Conservation (phyloP, 805 yeast genomes). For the Wickerhamomyces chambardii region DNA sequence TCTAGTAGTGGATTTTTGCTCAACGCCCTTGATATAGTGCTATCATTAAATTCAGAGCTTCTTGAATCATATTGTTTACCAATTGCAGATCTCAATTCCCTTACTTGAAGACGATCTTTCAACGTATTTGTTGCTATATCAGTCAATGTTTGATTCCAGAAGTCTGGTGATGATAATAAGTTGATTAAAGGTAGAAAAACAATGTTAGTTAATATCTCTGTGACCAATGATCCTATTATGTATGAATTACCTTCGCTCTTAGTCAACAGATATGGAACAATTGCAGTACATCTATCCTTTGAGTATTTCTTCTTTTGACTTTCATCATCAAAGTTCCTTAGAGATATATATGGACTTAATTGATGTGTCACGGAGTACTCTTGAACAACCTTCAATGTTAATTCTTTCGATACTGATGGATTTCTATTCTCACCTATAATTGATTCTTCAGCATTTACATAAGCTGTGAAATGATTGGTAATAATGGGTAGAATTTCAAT, state of each 20-base stretch:
- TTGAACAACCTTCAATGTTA: slow-evolving; percentile 31
- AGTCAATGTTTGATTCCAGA: slow-evolving; percentile 60
- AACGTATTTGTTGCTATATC: slow-evolving; percentile 52
- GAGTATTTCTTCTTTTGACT: slow-evolving; percentile 42
- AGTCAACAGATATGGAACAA: slow-evolving; percentile 45
- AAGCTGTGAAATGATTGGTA: slow-evolving; percentile 53
- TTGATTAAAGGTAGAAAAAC: slow-evolving; percentile 42
- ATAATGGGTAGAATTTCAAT: slow-evolving; percentile 53
- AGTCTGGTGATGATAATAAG: slow-evolving; percentile 64
- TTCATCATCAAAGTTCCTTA: slow-evolving; percentile 25
- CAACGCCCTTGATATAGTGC: background rate
- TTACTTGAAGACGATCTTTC: slow-evolving; percentile 68
- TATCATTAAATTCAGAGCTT: slow-evolving; percentile 5
- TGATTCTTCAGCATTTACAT: slow-evolving; percentile 29
- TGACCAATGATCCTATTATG: slow-evolving; percentile 38
- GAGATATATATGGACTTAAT: slow-evolving; percentile 48
- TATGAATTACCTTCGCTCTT: slow-evolving; percentile 31
- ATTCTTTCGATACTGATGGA: slow-evolving; percentile 24
- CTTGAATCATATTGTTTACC: slow-evolving; percentile 46
- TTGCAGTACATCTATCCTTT: slow-evolving; percentile 25
- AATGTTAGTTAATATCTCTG: slow-evolving; percentile 55
- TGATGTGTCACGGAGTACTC: slow-evolving; percentile 27
- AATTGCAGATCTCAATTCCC: slow-evolving; percentile 58
- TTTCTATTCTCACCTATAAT: slow-evolving; percentile 17
- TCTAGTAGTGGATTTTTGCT: slow-evolving; percentile 17